A percentile compares a stretch with the other conserved stretches of the same genome.
phyloP scores from a whole-genome alignment of 2,329 filamentous ascomycete species.

The Eutypella sp. region DNA sequence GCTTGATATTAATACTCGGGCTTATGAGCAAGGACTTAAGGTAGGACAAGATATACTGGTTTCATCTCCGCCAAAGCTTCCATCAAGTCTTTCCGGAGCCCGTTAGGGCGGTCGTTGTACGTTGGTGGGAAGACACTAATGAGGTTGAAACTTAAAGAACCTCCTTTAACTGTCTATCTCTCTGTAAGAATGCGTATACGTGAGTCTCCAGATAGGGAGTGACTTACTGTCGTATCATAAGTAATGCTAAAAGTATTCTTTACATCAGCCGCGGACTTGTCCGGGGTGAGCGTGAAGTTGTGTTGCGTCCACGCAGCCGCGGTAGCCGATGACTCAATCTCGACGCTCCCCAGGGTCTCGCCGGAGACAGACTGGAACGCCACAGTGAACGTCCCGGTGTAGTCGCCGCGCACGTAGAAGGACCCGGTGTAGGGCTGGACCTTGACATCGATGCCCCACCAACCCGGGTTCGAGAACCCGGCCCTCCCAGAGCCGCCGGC shows the following conservation, averaged over 20 bases:
- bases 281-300: slow-evolving; percentile 38
- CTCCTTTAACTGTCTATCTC: slow-evolving; percentile 30
- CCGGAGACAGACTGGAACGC: slow-evolving; percentile 40
- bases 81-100: slow-evolving; percentile 51
- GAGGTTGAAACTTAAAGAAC: slow-evolving; percentile 50
- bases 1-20: slow-evolving; percentile 1
- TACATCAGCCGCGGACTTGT: slow-evolving; percentile 42
- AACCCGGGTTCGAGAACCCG: slow-evolving; percentile 50
- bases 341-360: slow-evolving; percentile 40
- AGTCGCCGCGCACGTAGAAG: slow-evolving; percentile 48
- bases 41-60: slow-evolving; percentile 33
- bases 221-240: slow-evolving; percentile 38
- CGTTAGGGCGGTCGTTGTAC: slow-evolving; percentile 54
- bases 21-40: background rate
- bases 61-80: slow-evolving; percentile 47
- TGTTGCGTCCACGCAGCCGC: slow-evolving; percentile 47
- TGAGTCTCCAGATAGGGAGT: no score
- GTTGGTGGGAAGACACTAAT: slow-evolving; percentile 58
- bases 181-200: no score
- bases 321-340: slow-evolving; percentile 38
- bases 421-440: slow-evolving; percentile 43
- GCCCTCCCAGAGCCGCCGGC: slow-evolving; percentile 28
- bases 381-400: slow-evolving; percentile 42
- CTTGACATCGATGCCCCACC: slow-evolving; percentile 53
- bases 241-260: slow-evolving; percentile 54